phyloP scores from a whole-genome alignment of 805 yeast genomes.

The Pichia deserticola region DNA sequence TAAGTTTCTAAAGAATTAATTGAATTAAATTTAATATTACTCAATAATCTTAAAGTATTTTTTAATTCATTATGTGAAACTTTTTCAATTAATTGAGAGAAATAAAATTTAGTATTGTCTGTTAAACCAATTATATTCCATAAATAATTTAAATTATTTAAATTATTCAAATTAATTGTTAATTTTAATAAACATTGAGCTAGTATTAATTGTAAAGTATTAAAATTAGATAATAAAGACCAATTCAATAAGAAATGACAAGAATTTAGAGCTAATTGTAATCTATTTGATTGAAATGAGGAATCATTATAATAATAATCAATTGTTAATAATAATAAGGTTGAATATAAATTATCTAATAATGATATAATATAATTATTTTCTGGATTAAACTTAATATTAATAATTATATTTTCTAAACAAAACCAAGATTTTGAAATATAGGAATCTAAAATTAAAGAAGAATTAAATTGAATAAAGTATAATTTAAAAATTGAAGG shows the following conservation, averaged over 20 bases:
- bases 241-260: slow-evolving; percentile 25
- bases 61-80: slow-evolving; percentile 15
- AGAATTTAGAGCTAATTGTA: slow-evolving; percentile 15
- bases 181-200: slow-evolving; percentile 23
- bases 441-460: slow-evolving; percentile 19
- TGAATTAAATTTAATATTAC: background rate
- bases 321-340: slow-evolving; percentile 18
- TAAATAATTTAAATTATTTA: slow-evolving; percentile 15
- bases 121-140: slow-evolving; percentile 18
- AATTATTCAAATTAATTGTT: slow-evolving; percentile 12
- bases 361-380: slow-evolving; percentile 7
- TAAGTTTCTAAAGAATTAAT: background rate
- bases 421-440: slow-evolving; percentile 28
- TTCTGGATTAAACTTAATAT: slow-evolving; percentile 17
- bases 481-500: slow-evolving; percentile 15
- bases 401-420: slow-evolving; percentile 24
- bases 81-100: slow-evolving; percentile 2
- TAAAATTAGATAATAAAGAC: slow-evolving; percentile 20
- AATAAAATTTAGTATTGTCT: slow-evolving; percentile 9
- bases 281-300: slow-evolving; percentile 11
- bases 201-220: slow-evolving; percentile 20
- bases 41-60: slow-evolving; percentile 16
- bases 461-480: slow-evolving; percentile 16
- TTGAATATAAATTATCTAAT: slow-evolving; percentile 24
- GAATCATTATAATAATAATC: slow-evolving; percentile 16